Base-by-base conservation (phyloP, 2,329 filamentous ascomycete species). In the Corniculantispora saksenae region DNA sequence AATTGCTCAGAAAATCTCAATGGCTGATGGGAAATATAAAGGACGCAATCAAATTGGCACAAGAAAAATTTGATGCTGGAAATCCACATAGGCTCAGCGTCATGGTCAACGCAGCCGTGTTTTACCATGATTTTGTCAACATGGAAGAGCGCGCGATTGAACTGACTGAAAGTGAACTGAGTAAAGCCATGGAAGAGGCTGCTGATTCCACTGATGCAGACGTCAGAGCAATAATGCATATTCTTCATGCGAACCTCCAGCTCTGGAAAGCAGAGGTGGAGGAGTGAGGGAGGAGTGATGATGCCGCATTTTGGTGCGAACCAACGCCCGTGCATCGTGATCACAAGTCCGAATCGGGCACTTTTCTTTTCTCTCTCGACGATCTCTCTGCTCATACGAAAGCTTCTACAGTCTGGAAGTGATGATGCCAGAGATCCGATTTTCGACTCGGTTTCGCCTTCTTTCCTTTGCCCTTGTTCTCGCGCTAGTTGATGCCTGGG, bases 51-150 rank as follows among this genome's bases (percentile, higher is more conserved):
- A 54, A 54, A 29, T 10, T 62, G 17, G 60, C 60, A 1, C 48
- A 48, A 8, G 35, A 35, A 10, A 17, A 25, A 9, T 56, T 63
- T 32, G 45, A 50, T 15, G 15, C 23, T 19, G 38, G 48, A 23
- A 45, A 45, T 23, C 13, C 50, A 8, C 12, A 19, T 13, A 17
- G 60, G 3, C 4, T 62, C 23, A 54, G 60, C 25, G 8, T 62
- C 19, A 32, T 62, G 3, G 38, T 62, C 32, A 62, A 62, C 23
- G 48, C 51, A 5, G 29, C 53, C 21, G 32, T 58, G n/a, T 58
- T 45, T 40, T 48, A 50, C 15, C 32, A 51, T 7, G 43, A 58
- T 27, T 51, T 57, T 2, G 35, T 48, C 12, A n/a, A 27, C 17
- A 53, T 51, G 35, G 32, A 61, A 15, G 23, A 9, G 3, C 17